These are phyloP conservation scores for Chrysochromulina tobinii DNA, from an alignment of 78 protist species.

Conservation along the genomic window DNA sequence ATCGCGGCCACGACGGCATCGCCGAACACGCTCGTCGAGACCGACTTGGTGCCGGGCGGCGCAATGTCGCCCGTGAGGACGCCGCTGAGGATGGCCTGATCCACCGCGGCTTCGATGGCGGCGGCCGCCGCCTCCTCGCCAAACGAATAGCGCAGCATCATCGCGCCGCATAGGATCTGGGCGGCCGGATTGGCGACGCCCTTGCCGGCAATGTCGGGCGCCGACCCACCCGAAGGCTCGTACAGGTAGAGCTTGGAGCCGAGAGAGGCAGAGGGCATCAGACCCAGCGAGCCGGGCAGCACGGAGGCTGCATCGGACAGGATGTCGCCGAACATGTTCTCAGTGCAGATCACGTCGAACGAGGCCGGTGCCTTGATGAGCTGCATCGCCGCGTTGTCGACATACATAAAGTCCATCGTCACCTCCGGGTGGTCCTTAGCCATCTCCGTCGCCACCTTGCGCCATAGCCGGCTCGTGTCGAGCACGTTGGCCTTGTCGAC, in stretches of 20 bases:
- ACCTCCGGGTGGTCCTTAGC: not conserved
- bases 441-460: constrained; percentile 17
- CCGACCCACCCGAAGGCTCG: constrained; percentile 48
- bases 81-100: not conserved
- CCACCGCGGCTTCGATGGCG: not conserved
- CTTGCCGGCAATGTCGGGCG: constrained; percentile 36
- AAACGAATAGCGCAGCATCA: constrained; percentile 13
- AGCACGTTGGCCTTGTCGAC: constrained; percentile 53
- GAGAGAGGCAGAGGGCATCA: constrained; percentile 42
- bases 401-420: constrained; percentile 31
- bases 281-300: constrained; percentile 49
- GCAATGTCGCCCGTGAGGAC: not conserved
- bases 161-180: constrained; percentile 26
- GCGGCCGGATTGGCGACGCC: constrained; percentile 43
- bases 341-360: not conserved
- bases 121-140: too few relatives aligned
- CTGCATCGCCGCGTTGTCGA: constrained; percentile 39
- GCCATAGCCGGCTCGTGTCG: constrained; percentile 26
- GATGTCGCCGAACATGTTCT: constrained; percentile 41
- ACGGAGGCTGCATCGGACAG: constrained; percentile 36
- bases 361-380: not conserved
- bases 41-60: not conserved
- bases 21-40: not conserved
- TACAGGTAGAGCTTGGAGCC: constrained; percentile 4
- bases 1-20: not conserved